A percentile compares a stretch with the other conserved stretches of the same genome.
phyloP scores from a whole-genome alignment of 352 stramenopile species.

The Phytophthora ramorum region DNA sequence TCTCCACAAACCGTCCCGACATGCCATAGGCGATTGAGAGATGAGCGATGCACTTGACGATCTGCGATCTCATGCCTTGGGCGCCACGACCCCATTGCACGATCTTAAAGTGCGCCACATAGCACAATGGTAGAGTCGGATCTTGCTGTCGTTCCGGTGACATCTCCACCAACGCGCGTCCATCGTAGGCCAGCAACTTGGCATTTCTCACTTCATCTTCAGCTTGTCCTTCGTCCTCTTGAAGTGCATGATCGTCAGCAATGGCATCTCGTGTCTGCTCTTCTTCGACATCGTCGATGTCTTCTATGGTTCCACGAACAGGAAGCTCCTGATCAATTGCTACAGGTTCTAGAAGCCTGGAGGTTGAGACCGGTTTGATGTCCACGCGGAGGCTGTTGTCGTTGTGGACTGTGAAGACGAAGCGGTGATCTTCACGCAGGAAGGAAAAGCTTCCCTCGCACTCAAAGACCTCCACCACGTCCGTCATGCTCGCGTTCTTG shows the following conservation, averaged over 20 bases:
- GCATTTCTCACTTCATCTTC: constrained; percentile 4
- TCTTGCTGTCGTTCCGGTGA: constrained; percentile 10
- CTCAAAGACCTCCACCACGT: constrained; percentile 44
- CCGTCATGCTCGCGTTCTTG: constrained; percentile 24
- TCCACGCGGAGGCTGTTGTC: constrained; percentile 45
- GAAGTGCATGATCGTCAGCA: background rate
- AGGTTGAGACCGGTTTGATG: constrained; percentile 19
- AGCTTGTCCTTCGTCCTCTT: background rate
- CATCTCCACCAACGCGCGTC: constrained; percentile 38
- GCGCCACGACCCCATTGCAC: constrained; percentile 43
- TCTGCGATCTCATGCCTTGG: constrained; percentile 38
- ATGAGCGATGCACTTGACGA: constrained; percentile 41
- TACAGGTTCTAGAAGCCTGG: background rate
- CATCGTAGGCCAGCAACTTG: constrained; percentile 40
- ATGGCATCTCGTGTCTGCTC: background rate
- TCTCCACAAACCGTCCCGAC: constrained; percentile 36
- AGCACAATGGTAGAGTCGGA: constrained; percentile 16
- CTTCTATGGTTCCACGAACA: constrained; percentile 12
- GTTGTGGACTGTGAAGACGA: constrained; percentile 42
- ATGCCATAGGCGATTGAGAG: constrained; percentile 24
- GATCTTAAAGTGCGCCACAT: constrained; percentile 57
- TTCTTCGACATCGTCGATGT: constrained; percentile 23
- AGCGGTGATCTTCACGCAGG: constrained; percentile 31
- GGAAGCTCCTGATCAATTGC: background rate
- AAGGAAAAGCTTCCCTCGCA: constrained; percentile 50